A percentile compares a stretch with the other conserved stretches of the same genome.
Conservation (phyloP, 495 filamentous ascomycete species). For the Penicillium herquei region DNA sequence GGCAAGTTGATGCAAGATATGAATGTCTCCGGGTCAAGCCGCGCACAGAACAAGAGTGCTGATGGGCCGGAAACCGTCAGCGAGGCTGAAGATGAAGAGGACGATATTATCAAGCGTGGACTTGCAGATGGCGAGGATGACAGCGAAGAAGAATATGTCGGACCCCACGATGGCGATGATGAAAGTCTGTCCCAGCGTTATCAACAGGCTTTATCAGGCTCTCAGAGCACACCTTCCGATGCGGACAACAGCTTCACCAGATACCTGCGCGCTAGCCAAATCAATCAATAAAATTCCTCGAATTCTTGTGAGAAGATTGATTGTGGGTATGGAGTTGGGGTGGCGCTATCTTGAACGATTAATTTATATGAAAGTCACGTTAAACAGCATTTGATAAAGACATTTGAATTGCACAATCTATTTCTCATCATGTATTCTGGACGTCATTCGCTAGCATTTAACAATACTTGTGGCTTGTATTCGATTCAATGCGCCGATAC, state of each 20-base stretch:
- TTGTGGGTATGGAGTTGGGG: constrained; percentile 3
- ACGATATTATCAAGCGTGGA: constrained; percentile 30
- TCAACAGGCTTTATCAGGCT: constrained; percentile 39
- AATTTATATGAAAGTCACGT: not conserved
- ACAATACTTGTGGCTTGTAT: no score
- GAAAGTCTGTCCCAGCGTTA: constrained; percentile 47
- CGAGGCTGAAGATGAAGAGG: constrained; percentile 48
- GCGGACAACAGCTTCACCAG: constrained; percentile 49
- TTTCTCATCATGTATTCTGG: no score
- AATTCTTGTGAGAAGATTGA: not conserved
- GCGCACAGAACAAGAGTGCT: constrained; percentile 23
- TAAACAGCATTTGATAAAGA: no score
- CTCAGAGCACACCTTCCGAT: constrained; percentile 28
- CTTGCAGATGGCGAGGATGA: constrained; percentile 34
- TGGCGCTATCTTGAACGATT: not conserved
- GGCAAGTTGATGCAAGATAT: constrained; percentile 94
- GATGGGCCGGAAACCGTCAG: constrained; percentile 48
- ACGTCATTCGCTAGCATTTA: not conserved
- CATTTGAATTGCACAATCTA: no score
- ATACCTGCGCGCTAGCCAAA: constrained; percentile 42
- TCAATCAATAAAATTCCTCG: constrained; percentile 27
- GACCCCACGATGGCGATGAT: constrained; percentile 32
- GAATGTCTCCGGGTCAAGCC: constrained; percentile 60
- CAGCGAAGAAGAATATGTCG: constrained; percentile 36
- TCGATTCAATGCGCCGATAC: no score